Evolutionary conservation across 2,329 filamentous ascomycete species (phyloP).

Genomic region (Verticillium klebahnii): DNA sequence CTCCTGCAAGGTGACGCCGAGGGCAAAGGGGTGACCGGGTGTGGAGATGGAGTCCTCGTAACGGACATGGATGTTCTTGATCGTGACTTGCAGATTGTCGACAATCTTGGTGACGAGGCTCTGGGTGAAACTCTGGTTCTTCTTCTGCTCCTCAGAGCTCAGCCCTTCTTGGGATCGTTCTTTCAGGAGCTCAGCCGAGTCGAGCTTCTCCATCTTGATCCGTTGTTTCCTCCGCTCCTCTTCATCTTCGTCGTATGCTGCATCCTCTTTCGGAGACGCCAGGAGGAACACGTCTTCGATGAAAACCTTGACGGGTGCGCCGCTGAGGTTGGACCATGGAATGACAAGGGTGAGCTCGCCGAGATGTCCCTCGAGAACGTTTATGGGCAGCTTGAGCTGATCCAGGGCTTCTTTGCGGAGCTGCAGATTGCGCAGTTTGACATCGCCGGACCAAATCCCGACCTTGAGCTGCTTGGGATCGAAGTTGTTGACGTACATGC

Average conservation of each 20-base stretch:
- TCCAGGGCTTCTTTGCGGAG: constrained; percentile 92
- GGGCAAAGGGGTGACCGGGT: constrained; percentile 89
- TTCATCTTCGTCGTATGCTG: constrained; percentile 87
- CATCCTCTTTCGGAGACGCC: constrained; percentile 92
- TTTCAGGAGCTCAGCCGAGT: constrained; percentile 91
- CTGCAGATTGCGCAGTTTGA: constrained; percentile 89
- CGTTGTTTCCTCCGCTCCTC: constrained; percentile 80
- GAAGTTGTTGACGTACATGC: constrained; percentile 99
- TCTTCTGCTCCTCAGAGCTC: constrained; percentile 91
- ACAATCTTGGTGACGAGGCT: constrained; percentile 95
- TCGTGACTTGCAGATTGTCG: constrained; percentile 94
- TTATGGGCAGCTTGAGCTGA: constrained; percentile 92
- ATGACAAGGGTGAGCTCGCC: constrained; percentile 89
- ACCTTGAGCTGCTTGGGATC: constrained; percentile 97
- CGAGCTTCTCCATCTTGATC: constrained; percentile 98
- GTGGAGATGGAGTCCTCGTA: constrained; percentile 98
- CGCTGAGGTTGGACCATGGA: constrained; percentile 94
- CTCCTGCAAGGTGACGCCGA: constrained; percentile 88
- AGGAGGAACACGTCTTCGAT: constrained; percentile 97
- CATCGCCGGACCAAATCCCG: constrained; percentile 98
- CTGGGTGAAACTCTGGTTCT: constrained; percentile 95
- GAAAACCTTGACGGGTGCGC: constrained; percentile 88
- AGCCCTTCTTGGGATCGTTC: constrained; percentile 89
- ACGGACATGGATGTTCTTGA: constrained; percentile 97
- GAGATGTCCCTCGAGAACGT: constrained; percentile 92